These are phyloP conservation scores for Whalleya microplaca DNA, from an alignment of 2,329 filamentous ascomycete species.

Conservation along the genomic window DNA sequence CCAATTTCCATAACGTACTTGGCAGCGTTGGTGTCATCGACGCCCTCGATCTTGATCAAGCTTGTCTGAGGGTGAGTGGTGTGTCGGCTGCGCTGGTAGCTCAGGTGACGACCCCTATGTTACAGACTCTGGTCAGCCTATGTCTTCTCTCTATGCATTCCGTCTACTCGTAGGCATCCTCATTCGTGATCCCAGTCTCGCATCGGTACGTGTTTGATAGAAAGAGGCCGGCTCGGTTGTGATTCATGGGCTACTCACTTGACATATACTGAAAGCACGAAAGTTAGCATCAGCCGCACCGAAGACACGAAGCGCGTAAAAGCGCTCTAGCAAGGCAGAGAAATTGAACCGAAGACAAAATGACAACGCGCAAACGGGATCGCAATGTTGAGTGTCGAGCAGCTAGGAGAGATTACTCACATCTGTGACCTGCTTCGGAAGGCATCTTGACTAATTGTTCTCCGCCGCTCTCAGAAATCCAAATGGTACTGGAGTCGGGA, in stretches of 20 bases:
- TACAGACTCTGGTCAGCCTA: constrained; percentile 27
- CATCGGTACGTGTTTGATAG: constrained; percentile 12
- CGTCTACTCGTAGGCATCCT: not conserved
- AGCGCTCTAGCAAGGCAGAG: not conserved
- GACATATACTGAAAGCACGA: constrained; percentile 71
- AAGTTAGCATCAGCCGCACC: constrained; percentile 42
- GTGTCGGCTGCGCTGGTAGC: constrained; percentile 95
- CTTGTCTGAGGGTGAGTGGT: constrained; percentile 87
- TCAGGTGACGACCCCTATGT: constrained; percentile 92
- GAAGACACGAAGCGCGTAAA: not conserved
- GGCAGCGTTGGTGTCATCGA: constrained; percentile 86
- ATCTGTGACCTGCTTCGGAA: constrained; percentile 86
- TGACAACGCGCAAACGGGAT: constrained; percentile 10
- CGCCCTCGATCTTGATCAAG: constrained; percentile 98
- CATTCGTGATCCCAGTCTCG: not conserved
- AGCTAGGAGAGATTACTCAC: constrained; percentile 60
- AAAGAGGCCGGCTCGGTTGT: constrained; percentile 20
- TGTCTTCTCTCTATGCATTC: not conserved
- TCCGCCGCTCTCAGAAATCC: constrained; percentile 53
- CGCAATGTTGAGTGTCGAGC: constrained; percentile 17
- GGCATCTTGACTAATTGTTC: constrained; percentile 72
- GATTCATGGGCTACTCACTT: constrained; percentile 67
- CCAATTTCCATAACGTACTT: constrained; percentile 60
- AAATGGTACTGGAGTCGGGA: constrained; percentile 43
- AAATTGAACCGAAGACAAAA: not conserved